Conservation (phyloP, 192 early-diverging fungal species). For the Fimicolochytrium jonesii region DNA sequence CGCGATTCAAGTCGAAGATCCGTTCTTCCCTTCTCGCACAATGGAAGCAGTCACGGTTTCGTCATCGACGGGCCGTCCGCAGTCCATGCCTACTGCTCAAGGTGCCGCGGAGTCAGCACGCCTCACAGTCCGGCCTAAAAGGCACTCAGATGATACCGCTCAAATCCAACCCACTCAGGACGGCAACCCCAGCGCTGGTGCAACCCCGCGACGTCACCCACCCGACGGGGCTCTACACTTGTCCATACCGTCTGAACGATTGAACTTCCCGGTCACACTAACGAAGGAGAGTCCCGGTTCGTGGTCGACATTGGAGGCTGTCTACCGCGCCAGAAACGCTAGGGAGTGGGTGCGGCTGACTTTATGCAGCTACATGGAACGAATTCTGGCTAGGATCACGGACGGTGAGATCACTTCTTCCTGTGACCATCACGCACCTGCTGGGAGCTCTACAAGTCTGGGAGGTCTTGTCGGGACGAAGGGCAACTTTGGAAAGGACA, state of each 20-base stretch:
- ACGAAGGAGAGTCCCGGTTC: conserved; percentile 8
- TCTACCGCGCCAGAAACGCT: not conserved
- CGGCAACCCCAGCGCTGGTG: no score
- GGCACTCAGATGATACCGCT: not conserved
- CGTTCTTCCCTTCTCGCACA: no score
- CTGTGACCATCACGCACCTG: no score
- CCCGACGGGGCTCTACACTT: not conserved
- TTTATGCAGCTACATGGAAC: conserved; percentile 30
- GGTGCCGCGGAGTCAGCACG: no score
- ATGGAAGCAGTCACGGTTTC: no score
- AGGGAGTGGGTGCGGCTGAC: conserved; percentile 14
- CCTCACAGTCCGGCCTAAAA: no score
- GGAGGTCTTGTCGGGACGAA: no score
- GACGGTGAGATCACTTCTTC: conserved; percentile 35
- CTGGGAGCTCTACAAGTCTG: no score
- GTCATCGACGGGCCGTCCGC: not conserved
- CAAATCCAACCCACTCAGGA: not conserved
- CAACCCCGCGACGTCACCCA: no score
- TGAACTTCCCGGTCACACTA: not conserved
- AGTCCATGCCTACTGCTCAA: no score
- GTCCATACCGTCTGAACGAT: not conserved
- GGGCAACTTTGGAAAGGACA: no score
- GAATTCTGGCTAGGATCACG: conserved; percentile 18
- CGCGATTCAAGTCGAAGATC: no score
- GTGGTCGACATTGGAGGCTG: conserved; percentile 23